A percentile compares a stretch with the other conserved stretches of the same genome.
These are phyloP conservation scores for Trichaptum fuscoviolaceum DNA, from an alignment of 768 basidiomycete species.

Conservation along the genomic window DNA sequence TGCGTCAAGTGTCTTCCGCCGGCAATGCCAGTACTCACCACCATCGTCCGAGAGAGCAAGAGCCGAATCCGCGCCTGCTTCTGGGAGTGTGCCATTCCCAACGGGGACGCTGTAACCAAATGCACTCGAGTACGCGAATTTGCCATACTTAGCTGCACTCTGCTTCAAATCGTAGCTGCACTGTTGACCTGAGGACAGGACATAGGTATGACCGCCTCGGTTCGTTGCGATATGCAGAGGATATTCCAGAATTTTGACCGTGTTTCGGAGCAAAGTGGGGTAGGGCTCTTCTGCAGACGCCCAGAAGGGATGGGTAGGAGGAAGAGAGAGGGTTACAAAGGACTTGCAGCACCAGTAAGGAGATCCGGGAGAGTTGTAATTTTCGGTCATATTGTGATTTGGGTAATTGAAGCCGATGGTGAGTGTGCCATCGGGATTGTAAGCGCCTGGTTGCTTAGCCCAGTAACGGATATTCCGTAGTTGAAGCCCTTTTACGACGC, in stretches of 20 bases:
- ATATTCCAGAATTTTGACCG: conserved; percentile 48
- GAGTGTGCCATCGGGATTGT: conserved; percentile 58
- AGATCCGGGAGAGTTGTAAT: conserved; percentile 75
- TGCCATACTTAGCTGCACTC: conserved; percentile 75
- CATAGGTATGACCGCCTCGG: conserved; percentile 58
- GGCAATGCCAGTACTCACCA: conserved; percentile 69
- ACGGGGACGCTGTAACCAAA: conserved; percentile 76
- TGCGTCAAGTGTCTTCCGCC: conserved; percentile 59
- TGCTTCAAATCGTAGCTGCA: conserved; percentile 78
- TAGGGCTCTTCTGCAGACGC: conserved; percentile 58
- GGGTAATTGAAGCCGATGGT: conserved; percentile 70
- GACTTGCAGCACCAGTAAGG: conserved; percentile 83
- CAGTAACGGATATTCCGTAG: conserved; percentile 71
- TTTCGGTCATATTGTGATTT: conserved; percentile 71
- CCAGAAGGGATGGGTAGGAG: conserved; percentile 72
- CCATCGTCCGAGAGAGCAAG: conserved; percentile 65
- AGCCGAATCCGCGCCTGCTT: conserved; percentile 65
- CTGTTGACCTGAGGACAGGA: conserved; percentile 73
- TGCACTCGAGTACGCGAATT: conserved; percentile 69
- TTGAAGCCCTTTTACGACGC: conserved; percentile 67
- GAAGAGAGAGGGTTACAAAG: conserved; percentile 60
- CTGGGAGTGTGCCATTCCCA: conserved; percentile 61
- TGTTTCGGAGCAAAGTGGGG: conserved; percentile 42
- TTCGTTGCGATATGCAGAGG: conserved; percentile 67
- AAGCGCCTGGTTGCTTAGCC: conserved; percentile 58